phyloP scores from a whole-genome alignment of 2,329 filamentous ascomycete genomes.

The Rutstroemia sp. region DNA sequence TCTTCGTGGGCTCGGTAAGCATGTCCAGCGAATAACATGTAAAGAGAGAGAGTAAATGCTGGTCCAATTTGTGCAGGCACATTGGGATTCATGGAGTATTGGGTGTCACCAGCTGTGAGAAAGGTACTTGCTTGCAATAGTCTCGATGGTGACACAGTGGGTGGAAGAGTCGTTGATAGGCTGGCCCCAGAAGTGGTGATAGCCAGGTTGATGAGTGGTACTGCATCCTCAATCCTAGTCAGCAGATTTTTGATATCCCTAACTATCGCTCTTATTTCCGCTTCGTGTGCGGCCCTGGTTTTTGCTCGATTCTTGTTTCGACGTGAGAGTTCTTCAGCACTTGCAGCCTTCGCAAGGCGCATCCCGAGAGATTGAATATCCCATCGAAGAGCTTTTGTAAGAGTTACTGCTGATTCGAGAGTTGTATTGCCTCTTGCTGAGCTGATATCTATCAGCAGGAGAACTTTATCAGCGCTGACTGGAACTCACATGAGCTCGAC shows the following conservation, averaged over 20 bases:
- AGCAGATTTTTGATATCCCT: slow-evolving; percentile 69
- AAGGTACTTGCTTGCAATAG: slow-evolving; percentile 90
- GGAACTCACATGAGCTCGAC: slow-evolving; percentile 72
- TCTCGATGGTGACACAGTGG: slow-evolving; percentile 81
- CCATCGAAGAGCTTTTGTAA: slow-evolving; percentile 75
- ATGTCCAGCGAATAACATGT: slow-evolving; percentile 90
- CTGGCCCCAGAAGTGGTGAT: slow-evolving; percentile 91
- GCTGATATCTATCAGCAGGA: slow-evolving; percentile 29
- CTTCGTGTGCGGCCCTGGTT: slow-evolving; percentile 48
- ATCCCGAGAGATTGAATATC: slow-evolving; percentile 77
- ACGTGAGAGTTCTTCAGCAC: slow-evolving; percentile 47
- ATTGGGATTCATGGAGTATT: slow-evolving; percentile 61
- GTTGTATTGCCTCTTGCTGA: slow-evolving; percentile 69
- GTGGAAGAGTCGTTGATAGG: slow-evolving; percentile 69
- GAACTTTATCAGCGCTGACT: slow-evolving; percentile 29
- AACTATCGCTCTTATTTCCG: slow-evolving; percentile 63
- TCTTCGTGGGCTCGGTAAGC: slow-evolving; percentile 39
- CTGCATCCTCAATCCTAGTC: slow-evolving; percentile 76
- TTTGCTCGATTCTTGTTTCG: slow-evolving; percentile 37
- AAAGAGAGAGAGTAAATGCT: slow-evolving; percentile 77
- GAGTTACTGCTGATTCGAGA: slow-evolving; percentile 74
- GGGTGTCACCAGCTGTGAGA: slow-evolving; percentile 76
- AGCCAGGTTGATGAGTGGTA: slow-evolving; percentile 85
- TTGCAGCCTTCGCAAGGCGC: slow-evolving; percentile 63
- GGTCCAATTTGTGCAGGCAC: slow-evolving; percentile 76